These are phyloP conservation scores for Taiwanofungus camphoratus DNA, from an alignment of 1,284 basidiomycete genomes.

Conservation along the genomic window DNA sequence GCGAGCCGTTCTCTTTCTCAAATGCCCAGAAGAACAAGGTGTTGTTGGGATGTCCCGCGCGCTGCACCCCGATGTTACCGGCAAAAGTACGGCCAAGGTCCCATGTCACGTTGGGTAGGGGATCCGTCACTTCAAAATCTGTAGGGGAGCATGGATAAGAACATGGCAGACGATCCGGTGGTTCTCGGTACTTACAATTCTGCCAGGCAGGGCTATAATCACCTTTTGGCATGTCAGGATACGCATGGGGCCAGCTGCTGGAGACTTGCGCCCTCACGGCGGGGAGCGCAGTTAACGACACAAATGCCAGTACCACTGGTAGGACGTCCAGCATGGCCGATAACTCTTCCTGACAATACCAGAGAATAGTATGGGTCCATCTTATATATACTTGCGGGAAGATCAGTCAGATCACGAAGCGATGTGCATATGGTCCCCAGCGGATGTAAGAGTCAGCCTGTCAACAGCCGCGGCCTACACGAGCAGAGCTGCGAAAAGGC, in stretches of 20 bases:
- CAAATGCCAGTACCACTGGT: slow-evolving; percentile 4
- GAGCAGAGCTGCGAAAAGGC: too few species aligned
- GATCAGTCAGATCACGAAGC: too few species aligned
- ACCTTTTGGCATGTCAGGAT: slow-evolving; percentile 46
- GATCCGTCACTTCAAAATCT: slow-evolving; percentile 25
- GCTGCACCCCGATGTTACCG: slow-evolving; percentile 61
- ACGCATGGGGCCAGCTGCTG: slow-evolving; percentile 27
- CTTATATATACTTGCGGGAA: too few species aligned
- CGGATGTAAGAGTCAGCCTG: too few species aligned
- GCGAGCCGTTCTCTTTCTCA: slow-evolving; percentile 40
- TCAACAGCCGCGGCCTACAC: too few species aligned
- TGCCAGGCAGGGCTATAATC: slow-evolving; percentile 60
- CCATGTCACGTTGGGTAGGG: slow-evolving; percentile 64
- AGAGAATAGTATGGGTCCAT: too few species aligned
- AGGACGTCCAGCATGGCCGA: slow-evolving; percentile 3
- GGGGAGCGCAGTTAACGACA: slow-evolving; percentile 1
- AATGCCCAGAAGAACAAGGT: slow-evolving; percentile 72
- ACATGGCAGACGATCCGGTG: neutral
- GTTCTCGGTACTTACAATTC: slow-evolving; percentile 45
- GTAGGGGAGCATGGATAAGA: slow-evolving; percentile 3
- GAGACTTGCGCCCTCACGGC: slow-evolving; percentile 6
- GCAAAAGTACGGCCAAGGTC: slow-evolving; percentile 51
- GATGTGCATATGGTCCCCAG: too few species aligned
- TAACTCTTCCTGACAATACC: too few species aligned
- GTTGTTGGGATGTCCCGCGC: slow-evolving; percentile 49